Percentiles rank a stretch among this genome's conserved stretches.
phyloP scores from a whole-genome alignment of 2,329 filamentous ascomycete genomes.

The Pseudogymnoascus verrucosus region DNA sequence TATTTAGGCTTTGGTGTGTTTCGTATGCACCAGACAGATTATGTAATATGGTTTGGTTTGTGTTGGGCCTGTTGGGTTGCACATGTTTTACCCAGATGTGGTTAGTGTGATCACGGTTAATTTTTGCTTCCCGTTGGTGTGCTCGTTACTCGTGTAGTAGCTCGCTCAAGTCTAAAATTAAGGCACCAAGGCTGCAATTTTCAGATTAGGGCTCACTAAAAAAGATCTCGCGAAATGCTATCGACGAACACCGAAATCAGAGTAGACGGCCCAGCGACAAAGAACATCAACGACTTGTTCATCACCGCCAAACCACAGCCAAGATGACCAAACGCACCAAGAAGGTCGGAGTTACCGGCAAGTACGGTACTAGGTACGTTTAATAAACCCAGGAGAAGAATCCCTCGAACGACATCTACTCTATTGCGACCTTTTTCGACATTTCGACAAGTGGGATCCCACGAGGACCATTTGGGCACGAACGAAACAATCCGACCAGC shows the following conservation, averaged over 20 bases:
- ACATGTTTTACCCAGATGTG: not conserved
- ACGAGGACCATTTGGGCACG: constrained; percentile 8
- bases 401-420: constrained; percentile 16
- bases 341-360: constrained; percentile 98
- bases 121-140: constrained; percentile 2
- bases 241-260: constrained; percentile 7
- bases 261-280: constrained; percentile 7
- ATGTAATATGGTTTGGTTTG: not conserved
- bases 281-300: constrained; percentile 9
- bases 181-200: not conserved
- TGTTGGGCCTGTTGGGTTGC: not conserved
- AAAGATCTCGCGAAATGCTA: constrained; percentile 9
- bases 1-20: not conserved
- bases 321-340: constrained; percentile 94
- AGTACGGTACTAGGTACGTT: constrained; percentile 91
- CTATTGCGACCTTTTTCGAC: constrained; percentile 10
- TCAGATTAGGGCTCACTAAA: constrained; percentile 7
- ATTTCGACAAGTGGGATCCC: constrained; percentile 9
- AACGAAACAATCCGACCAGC: not conserved
- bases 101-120: not conserved
- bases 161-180: not conserved
- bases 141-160: not conserved
- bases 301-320: constrained; percentile 34
- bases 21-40: not conserved
- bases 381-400: constrained; percentile 19